Conservation (phyloP, 257 asterid species). For the Nicotiana undulata region DNA sequence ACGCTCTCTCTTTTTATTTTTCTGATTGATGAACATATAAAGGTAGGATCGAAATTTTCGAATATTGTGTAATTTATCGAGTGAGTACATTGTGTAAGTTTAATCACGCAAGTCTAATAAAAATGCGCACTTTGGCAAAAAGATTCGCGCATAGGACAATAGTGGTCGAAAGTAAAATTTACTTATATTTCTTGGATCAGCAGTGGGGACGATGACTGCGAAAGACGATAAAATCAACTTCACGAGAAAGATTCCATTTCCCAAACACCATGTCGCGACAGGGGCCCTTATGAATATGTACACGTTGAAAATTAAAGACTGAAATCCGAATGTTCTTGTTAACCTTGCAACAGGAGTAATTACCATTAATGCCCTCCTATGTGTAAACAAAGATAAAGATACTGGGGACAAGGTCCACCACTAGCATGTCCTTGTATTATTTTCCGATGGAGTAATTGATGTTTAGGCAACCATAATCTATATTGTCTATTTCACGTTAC, state of each 20-base stretch:
- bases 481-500: too few species aligned
- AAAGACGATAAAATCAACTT: neutral
- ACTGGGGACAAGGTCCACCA: too few species aligned
- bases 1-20: neutral
- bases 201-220: neutral
- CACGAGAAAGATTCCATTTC: constrained; percentile 7
- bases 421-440: too few species aligned
- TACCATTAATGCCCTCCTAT: too few species aligned
- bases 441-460: too few species aligned
- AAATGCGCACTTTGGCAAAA: neutral
- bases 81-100: neutral
- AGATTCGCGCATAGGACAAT: neutral
- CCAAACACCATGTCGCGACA: neutral
- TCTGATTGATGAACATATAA: neutral
- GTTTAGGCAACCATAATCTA: too few species aligned
- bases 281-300: too few species aligned
- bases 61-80: neutral
- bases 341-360: too few species aligned
- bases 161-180: neutral
- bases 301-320: too few species aligned
- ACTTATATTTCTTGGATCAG: neutral
- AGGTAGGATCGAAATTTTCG: too few species aligned
- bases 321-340: too few species aligned
- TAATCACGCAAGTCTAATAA: neutral
- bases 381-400: too few species aligned